These are phyloP conservation scores for Rubroboletus satanas DNA, from an alignment of 768 basidiomycete species.

Conservation along the genomic window DNA sequence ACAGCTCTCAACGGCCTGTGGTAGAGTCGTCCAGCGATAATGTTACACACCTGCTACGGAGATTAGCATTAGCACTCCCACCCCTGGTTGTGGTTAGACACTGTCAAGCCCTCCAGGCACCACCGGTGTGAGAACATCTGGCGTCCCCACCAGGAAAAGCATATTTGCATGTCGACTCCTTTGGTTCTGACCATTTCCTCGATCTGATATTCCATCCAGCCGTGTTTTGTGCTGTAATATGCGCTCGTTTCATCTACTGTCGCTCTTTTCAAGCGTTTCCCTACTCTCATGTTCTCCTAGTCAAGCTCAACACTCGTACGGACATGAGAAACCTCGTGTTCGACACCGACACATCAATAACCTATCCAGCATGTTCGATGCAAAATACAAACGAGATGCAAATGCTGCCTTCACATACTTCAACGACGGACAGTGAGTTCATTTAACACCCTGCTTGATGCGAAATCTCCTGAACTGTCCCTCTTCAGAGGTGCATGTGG, in stretches of 20 bases:
- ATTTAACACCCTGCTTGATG: not conserved
- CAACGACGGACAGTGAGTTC: constrained; percentile 23
- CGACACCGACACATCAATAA: constrained; percentile 6
- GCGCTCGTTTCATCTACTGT: constrained; percentile 25
- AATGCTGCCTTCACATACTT: constrained; percentile 28
- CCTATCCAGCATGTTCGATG: not conserved
- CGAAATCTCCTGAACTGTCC: not conserved
- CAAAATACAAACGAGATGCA: constrained; percentile 16
- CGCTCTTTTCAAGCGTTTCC: constrained; percentile 22
- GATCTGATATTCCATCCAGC: not conserved
- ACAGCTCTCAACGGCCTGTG: not conserved
- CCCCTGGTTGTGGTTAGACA: not conserved
- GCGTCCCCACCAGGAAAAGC: not conserved
- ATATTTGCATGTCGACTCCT: not conserved
- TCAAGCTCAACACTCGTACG: constrained; percentile 7
- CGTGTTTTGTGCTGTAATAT: constrained; percentile 18
- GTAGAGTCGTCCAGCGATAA: not conserved
- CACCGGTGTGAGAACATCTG: not conserved
- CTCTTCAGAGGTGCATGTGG: constrained; percentile 42
- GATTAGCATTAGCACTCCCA: not conserved
- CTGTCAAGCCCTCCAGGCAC: not conserved
- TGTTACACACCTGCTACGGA: too few species aligned
- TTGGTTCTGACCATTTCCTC: not conserved
- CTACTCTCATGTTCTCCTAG: constrained; percentile 9
- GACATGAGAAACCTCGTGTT: constrained; percentile 10